phyloP scores from a whole-genome alignment of 495 filamentous ascomycete genomes.

The Chaetomidium leptoderma region DNA sequence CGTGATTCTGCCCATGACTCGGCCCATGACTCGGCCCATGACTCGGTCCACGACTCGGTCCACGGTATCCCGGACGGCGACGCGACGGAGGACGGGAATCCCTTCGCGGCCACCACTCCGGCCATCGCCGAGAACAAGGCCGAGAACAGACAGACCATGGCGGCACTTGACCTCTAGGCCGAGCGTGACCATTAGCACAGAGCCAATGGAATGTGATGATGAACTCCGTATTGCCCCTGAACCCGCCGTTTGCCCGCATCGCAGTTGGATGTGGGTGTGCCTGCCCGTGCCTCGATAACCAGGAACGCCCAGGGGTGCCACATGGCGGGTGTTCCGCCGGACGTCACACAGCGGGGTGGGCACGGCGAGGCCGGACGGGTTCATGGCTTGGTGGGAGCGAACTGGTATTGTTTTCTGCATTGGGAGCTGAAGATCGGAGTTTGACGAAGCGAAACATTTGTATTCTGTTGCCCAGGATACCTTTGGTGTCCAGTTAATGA shows the following conservation, averaged over 20 bases:
- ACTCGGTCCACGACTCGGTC: background rate
- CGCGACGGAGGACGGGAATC: constrained; percentile 8
- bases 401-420: no score
- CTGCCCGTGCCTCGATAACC: background rate
- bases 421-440: no score
- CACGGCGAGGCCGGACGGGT: background rate
- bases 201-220: background rate
- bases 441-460: no score
- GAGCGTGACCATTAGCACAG: background rate
- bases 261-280: background rate
- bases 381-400: no score
- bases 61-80: background rate
- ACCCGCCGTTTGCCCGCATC: background rate
- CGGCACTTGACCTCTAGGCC: background rate
- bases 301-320: background rate
- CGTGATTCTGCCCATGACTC: background rate
- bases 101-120: background rate
- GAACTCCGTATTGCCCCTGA: background rate
- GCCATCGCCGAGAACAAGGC: constrained; percentile 7
- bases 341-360: background rate
- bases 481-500: no score
- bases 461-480: no score
- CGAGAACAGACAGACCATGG: constrained; percentile 8
- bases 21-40: background rate
- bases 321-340: background rate